A percentile compares a stretch with the other conserved stretches of the same genome.
Conservation (phyloP, 805 yeast species). For the Candida peoriensis region DNA sequence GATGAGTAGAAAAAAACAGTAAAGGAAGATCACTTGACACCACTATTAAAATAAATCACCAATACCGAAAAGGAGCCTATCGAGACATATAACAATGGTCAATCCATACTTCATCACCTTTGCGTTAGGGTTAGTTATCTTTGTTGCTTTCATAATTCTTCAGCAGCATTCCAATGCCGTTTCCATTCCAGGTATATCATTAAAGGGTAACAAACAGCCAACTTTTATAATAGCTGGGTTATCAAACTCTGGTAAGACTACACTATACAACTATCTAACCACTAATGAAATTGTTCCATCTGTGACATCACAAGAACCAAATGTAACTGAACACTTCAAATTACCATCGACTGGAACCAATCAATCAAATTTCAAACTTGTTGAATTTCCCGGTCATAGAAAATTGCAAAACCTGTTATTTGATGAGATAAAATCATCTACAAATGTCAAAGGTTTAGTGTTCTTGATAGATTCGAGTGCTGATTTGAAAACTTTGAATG, state of each 20-base stretch:
- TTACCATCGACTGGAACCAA: constrained; percentile 35
- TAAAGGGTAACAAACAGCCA: constrained; percentile 33
- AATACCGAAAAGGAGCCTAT: no score
- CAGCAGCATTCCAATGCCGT: constrained; percentile 12
- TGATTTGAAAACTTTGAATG: constrained; percentile 41
- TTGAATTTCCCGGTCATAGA: constrained; percentile 87
- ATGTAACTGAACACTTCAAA: constrained; percentile 29
- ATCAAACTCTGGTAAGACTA: constrained; percentile 61
- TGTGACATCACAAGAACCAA: constrained; percentile 51
- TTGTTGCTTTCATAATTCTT: constrained; percentile 8
- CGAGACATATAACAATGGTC: constrained; percentile 2
- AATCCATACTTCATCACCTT: constrained; percentile 2
- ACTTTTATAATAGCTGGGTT: constrained; percentile 64
- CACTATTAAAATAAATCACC: no score
- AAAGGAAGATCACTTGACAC: no score
- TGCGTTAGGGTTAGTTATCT: constrained; percentile 5
- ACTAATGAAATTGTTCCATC: constrained; percentile 28
- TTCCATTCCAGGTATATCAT: constrained; percentile 13
- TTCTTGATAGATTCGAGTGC: constrained; percentile 75
- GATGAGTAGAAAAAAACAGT: no score
- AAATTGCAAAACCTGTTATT: constrained; percentile 58
- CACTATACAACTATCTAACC: constrained; percentile 38
- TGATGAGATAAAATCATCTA: constrained; percentile 40
- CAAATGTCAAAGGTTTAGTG: constrained; percentile 58
- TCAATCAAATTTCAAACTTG: constrained; percentile 42